phyloP scores from a whole-genome alignment of 202 grass and related monocot genomes.

The Brachypodium distachyon region DNA sequence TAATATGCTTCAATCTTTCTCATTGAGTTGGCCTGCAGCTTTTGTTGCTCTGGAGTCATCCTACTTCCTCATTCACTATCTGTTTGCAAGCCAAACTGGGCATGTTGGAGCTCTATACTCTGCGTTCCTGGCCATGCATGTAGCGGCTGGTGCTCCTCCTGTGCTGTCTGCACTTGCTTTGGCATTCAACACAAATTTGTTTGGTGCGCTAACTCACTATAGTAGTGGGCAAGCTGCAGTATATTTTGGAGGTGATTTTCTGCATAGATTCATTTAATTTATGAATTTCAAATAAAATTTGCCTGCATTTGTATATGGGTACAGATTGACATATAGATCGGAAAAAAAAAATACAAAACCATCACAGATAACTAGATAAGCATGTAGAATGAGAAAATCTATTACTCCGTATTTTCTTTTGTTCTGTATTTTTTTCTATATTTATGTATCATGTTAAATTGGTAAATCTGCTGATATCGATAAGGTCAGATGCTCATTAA shows the following conservation, averaged over 20 bases:
- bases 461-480: not conserved
- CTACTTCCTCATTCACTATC: constrained; percentile 89
- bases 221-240: constrained; percentile 95
- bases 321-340: not conserved
- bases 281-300: not conserved
- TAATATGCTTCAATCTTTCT: constrained; percentile 59
- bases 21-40: constrained; percentile 81
- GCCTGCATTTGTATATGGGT: not conserved
- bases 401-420: not conserved
- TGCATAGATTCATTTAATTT: not conserved
- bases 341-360: not conserved
- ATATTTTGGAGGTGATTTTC: constrained; percentile 89
- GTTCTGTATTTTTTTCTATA: not conserved
- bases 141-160: constrained; percentile 73
- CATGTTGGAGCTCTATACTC: constrained; percentile 91
- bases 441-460: not conserved
- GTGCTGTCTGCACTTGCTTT: constrained; percentile 73
- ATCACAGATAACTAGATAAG: not conserved
- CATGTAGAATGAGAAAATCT: not conserved
- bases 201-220: constrained; percentile 85
- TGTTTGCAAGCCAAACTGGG: constrained; percentile 93
- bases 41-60: constrained; percentile 77
- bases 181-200: constrained; percentile 87
- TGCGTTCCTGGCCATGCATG: constrained; percentile 88
- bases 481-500: not conserved